Evolutionary conservation across 2,329 filamentous ascomycete genomes (phyloP), one percentile per base, ranked within the genome.

Genomic region (Cytospora mali): DNA sequence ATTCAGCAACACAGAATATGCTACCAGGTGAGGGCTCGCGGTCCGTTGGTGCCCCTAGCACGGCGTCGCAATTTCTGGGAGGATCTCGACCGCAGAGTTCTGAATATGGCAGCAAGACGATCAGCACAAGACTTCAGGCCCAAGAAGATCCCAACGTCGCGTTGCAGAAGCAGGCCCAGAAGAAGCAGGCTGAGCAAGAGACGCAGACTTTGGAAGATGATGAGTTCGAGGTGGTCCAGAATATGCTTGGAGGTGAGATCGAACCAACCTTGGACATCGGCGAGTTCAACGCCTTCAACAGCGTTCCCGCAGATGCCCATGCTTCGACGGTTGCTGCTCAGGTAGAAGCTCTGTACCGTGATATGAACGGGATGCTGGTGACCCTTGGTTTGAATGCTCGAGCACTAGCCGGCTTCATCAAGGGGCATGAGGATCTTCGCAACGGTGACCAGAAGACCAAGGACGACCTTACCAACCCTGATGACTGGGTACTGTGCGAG

Each of bases 331-430:
- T 89, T 33, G 83, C 86, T 4, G 80, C 83, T 10, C 86, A 88
- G 68, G 85, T 87, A 25, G 87, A 89, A 70, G 83, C 85, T 21
- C 79, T 89, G 1, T 95, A 91, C 73, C 84, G 89, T 51, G 91
- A 94, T 70, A 91, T 94, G 72, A 94, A 95, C 74, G 91, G 91
- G 14, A 99, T 98, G 95, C 88, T 99, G 50, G 92, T 97, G 70
- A 94, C 91, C 0, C 79, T 98, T 48, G 94, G 94, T 11, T 83
- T 97, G 55, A 98, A 98, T 72, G 87, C 81, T 13, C 80, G 84
- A 18, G 87, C 91, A 6, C 84, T 94, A 42, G 80, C 81, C 54
- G 79, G 80, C 13, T 89, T 88, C 67, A 81, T 93, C 50, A 81
- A 84, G 61, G 91, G 89, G 9, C 90, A 96, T 68, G 80, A 80